Evolutionary conservation across 2,329 filamentous ascomycete genomes (phyloP), one percentile per base, ranked within the genome.

Genomic region (Aspergillus terreus): DNA sequence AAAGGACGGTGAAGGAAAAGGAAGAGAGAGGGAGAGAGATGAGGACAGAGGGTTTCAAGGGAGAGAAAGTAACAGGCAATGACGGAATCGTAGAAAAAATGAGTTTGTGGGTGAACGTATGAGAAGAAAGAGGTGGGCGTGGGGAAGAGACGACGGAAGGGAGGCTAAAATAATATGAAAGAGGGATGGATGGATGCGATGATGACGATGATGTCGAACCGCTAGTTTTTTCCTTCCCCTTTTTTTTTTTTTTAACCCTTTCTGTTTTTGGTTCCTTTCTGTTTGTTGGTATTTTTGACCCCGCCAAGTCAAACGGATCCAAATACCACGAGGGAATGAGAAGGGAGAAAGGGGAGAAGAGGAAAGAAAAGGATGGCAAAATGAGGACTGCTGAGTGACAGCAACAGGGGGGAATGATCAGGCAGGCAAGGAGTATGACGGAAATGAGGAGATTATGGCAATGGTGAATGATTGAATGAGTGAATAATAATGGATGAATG

Each of bases 161-260:
- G 15, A 46, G 46, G 42, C 52, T 17, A 35, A 55, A 55, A 47
- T 47, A 50, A 49, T 21, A 47, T 33, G 38, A 45, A 27, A 43
- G 47, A 48, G 48, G 40, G 50, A 48, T 36, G 42, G 47, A 48
- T 46, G 40, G 50, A 48, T 36, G 42, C 27, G 42, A 44, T 50
- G 46, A 50, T 47, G 48, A 54, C 36, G 48, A 55, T 36, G 19
- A 47, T 47, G 42, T 54, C 48, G 32, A 12, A 15, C 23, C 35
- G 36, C 21, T 33, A 21, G 15, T 48, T 43, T 17, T 42, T 25
- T 19, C 12, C n/a, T 48, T 27, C 14, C 25, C 32, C 19, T 36
- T 38, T 27, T 43, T 38, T 27, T 43, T 33, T 27, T 15, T 46
- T 49, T 36, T 10, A 23, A 19, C 4, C 5, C 23, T 21, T 47